These are phyloP conservation scores for Lepidium campestre DNA, from an alignment of 441 rosid genomes.

Conservation along the genomic window DNA sequence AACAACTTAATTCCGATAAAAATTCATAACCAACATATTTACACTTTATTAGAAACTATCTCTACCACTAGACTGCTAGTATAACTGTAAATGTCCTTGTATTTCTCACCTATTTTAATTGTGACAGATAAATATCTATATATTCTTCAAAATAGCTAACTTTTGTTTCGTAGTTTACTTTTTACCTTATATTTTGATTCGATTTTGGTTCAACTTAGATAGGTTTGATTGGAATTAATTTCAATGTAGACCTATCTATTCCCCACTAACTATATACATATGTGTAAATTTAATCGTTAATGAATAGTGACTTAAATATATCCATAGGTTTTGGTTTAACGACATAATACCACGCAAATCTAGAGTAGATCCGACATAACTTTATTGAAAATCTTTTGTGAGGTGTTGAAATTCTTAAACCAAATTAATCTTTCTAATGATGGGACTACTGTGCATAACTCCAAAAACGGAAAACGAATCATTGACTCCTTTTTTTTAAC, in stretches of 20 bases:
- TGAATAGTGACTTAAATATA: neutral
- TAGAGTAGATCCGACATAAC: slow-evolving; percentile 25
- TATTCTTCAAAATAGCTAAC: too few species aligned
- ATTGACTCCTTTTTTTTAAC: slow-evolving; percentile 21
- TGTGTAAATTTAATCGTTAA: neutral
- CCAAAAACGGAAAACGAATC: slow-evolving; percentile 25
- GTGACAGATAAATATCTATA: too few species aligned
- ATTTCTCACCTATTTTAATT: too few species aligned
- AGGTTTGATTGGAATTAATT: neutral
- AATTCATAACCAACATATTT: too few species aligned
- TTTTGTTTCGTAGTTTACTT: too few species aligned
- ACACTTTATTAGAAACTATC: too few species aligned
- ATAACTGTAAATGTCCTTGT: too few species aligned
- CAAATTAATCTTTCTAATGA: slow-evolving; percentile 15
- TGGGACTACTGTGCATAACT: slow-evolving; percentile 16
- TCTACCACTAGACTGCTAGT: too few species aligned
- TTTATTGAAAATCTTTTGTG: slow-evolving; percentile 20
- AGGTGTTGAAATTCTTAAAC: slow-evolving; percentile 31
- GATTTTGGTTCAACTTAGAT: neutral
- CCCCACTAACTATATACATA: slow-evolving; percentile 8
- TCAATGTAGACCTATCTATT: neutral
- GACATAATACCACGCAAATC: slow-evolving; percentile 19
- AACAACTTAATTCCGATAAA: too few species aligned
- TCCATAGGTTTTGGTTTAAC: neutral
- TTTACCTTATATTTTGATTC: neutral